Evolutionary conservation across 192 early-diverging fungal species (phyloP), one percentile per base, ranked within the genome.

Genomic region (Coemansia sp.): DNA sequence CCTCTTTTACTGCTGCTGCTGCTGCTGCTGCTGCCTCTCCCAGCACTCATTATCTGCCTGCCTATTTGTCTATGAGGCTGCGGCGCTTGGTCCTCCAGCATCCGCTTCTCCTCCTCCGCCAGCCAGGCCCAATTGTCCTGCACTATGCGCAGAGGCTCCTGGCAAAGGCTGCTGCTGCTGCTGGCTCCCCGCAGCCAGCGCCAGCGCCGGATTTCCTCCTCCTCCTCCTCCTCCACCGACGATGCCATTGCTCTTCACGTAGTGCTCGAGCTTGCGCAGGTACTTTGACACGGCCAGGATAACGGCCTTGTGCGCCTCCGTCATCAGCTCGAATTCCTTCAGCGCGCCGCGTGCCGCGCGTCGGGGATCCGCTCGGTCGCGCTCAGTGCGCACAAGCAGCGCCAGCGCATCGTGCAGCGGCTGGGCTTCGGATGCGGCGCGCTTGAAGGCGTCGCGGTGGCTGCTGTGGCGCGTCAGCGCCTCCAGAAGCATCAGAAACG

Each of bases 401-500:
- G 32, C 64, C 56, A 81, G 47, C 10, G 74, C 39, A 12, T 81
- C 79, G 38, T 56, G 32, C 19, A 81, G 49, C 3, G 79, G 79
- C 43, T 26, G 18, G 2, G 79, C 79, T 64, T 81, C 79, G 0
- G 64, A 56, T 4, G 79, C 71, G 0, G 79, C 79, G 0, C 71
- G 59, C 56, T 68, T 67, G 32, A 69, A 73, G 2, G 79, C 69
- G 19, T 81, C 79, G n/a, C 79, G 63, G 62, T 81, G 74, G 61
- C 79, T 76, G 10, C 62, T 73, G 32, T 81, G 79, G 5, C 79
- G 63, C 38, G 79, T 76, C 60, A 81, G 61, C 0, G 79, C 79
- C 56, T 81, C 79, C 26, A 81, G 58, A 23, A 81, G 65, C 74
- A 81, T 73, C 54, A 81, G 19, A 39, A 81, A 81, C 3, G 79